Evolutionary conservation across 2,329 filamentous ascomycete species (phyloP), one percentile per base, ranked within the genome.

Genomic region (Penicillium paneum): DNA sequence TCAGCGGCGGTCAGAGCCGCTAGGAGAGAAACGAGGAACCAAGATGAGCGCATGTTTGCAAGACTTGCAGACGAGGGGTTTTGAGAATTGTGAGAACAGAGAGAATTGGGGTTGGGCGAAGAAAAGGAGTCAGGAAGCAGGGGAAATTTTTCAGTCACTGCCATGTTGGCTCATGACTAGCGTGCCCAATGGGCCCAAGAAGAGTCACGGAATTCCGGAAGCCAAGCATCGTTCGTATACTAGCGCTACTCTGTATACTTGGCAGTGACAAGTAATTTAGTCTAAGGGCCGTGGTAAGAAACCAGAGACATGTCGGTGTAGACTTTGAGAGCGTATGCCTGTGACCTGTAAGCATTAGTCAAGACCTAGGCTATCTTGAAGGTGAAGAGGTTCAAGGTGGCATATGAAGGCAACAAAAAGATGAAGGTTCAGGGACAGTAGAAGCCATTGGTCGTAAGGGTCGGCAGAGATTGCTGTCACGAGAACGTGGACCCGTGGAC

Each of bases 21-120:
- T 15, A 58, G 36, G 1, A 41, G 11, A 31, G 49, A 58, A 29
- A 43, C 11, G 41, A 53, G 17, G 36, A 53, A 31, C 26, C 19
- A 49, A 21, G 40, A 26, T 31, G 36, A 19, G 26, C 49, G 56
- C 56, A 58, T 59, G 15, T 26, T 55, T 41, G 19, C 19, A 13
- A 24, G 13, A 13, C 13, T 13, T 3, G 12, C 28, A 35, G 31
- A 19, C 7, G 6, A 21, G 8, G 13, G 6, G 2, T n/a, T 24
- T 6, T 3, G 17, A 4, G 17, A 17, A 17, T 15, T 1, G 38
- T 26, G 12, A 19, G 8, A 21, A 34, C 8, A 15, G 28, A 24
- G 6, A 24, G 8, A 4, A 2, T 15, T 42, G 28, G 28, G 29
- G 10, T 12, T 32, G 19, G 11, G 26, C 12, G 46, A 49, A 29